Evolutionary conservation across 208 protist species (phyloP), one percentile per base, ranked within the genome.

Genomic region (Trypanosoma vivax): DNA sequence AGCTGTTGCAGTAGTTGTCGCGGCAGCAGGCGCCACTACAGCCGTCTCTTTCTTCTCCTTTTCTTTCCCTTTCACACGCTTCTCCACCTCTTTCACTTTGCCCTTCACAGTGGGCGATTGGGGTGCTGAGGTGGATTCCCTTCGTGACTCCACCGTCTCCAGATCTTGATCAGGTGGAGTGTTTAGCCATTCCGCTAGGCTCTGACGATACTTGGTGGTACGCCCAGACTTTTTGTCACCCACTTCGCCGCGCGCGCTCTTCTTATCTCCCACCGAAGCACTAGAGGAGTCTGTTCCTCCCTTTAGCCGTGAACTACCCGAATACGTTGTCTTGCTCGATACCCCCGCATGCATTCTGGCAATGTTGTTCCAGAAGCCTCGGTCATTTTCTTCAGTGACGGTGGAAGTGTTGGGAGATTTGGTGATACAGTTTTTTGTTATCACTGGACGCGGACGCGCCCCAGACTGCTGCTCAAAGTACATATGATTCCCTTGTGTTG

Each of bases 161-260:
- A 35, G 76, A 46, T 39, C 57, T 56, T 18, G 60, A 11, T 39
- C 63, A 27, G 69, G 55, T 19, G 85, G 85, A 13, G 72, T 68
- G 66, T 69, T 79, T 25, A 93, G 68, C 83, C 86, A 93, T 23
- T 84, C 86, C 0, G 81, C 86, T 6, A 93, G 69, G 49, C 48
- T 66, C 38, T 84, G 50, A 5, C 34, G 42, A 29, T 47, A 53
- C n/a, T 49, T 59, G 11, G 7, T 34, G 24, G 35, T 5, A 19
- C 29, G 25, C 7, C 21, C 25, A 19, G 33, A 27, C 7, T n/a
- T 45, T n/a, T 43, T 42, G 0, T 28, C 21, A 28, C 37, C 46
- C 1, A 38, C 38, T 38, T n/a, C n/a, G 40, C 59, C 4, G 31
- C 41, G 24, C 47, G 51, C 24, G 58, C 43, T 14, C 57, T 30